Evolutionary conservation across 768 basidiomycete genomes (phyloP).

Genomic region (Termitomyces sp.): DNA sequence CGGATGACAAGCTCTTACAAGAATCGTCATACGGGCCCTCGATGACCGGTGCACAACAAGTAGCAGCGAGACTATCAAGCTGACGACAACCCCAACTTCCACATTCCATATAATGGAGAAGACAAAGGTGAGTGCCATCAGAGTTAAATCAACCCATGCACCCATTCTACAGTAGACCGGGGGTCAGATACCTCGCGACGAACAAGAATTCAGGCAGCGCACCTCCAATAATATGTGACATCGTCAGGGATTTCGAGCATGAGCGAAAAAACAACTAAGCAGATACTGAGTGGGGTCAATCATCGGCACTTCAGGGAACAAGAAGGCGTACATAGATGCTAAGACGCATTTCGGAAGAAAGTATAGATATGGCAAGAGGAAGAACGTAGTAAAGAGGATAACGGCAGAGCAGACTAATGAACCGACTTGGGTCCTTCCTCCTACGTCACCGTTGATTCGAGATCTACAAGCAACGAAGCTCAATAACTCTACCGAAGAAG

Average conservation of each 20-base stretch:
- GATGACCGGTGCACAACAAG: conserved; percentile 90
- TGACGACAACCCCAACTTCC: conserved; percentile 89
- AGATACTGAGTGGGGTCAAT: conserved; percentile 46
- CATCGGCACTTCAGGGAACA: not conserved
- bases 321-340: conserved; percentile 67
- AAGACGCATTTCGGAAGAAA: conserved; percentile 88
- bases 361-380: conserved; percentile 80
- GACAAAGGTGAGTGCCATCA: conserved; percentile 86
- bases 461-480: conserved; percentile 37
- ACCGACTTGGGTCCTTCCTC: conserved; percentile 86
- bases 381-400: conserved; percentile 83
- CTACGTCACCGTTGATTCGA: conserved; percentile 86
- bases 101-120: conserved; percentile 87
- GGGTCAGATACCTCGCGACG: not conserved
- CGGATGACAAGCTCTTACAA: conserved; percentile 41
- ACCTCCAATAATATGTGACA: conserved; percentile 81
- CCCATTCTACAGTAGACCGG: conserved; percentile 48
- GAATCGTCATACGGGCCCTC: conserved; percentile 83
- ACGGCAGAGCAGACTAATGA: conserved; percentile 70
- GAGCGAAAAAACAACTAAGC: conserved; percentile 79
- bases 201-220: conserved; percentile 13
- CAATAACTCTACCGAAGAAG: conserved; percentile 2
- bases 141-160: conserved; percentile 87
- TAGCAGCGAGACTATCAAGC: conserved; percentile 80
- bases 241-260: conserved; percentile 87